Base-by-base conservation (phyloP, 805 yeast genomes). In the Huiozyma naganishii region DNA sequence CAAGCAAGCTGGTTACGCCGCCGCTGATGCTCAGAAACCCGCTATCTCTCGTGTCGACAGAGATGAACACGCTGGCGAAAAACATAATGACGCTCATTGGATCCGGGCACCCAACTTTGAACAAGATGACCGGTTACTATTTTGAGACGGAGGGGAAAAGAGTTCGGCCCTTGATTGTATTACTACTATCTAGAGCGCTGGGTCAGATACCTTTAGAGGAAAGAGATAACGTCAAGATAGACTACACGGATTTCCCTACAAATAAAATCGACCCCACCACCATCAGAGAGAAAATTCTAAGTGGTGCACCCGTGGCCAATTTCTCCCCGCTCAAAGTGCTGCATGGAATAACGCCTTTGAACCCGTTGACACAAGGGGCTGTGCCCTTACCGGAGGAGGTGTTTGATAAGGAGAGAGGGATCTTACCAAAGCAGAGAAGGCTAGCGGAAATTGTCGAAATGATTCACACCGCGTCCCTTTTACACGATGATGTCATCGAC, bases 401-500 rank as follows among this genome's bases (percentile, higher is more conserved):
- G 12, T 67, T 65, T 45, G 74, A 74, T 41, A 76, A 74, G 47
- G 65, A 71, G 11, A 68, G 76, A 45, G 96, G 95, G 1, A 86
- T 92, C 41, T 69, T 90, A 46, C 97, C 98, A 39, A 88, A 92
- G 53, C 98, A 92, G 66, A 73, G 97, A 51, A 74, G 98, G 46
- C 71, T 92, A 44, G 97, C 98, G 1, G 98, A 92, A 66, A 90
- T 92, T 55, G 95, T 90, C 7, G 98, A 92, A 66, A 85, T 92
- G 95, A 92, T 92, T 51, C 98, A 92, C 63, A 92, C 97, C 1
- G 97, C 98, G 3, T 83, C 95, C 9, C 68, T 92, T 50, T 72
- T 92, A 43, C 98, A 92, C 62, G 98, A 92, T 65, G 98, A 92
- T 62, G 98, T 92, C 48, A 90, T 92, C 54, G 98, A 92, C 66